Evolutionary conservation across 495 filamentous ascomycete genomes (phyloP), one percentile per base, ranked within the genome.

Genomic region (Apiosordaria backusii): DNA sequence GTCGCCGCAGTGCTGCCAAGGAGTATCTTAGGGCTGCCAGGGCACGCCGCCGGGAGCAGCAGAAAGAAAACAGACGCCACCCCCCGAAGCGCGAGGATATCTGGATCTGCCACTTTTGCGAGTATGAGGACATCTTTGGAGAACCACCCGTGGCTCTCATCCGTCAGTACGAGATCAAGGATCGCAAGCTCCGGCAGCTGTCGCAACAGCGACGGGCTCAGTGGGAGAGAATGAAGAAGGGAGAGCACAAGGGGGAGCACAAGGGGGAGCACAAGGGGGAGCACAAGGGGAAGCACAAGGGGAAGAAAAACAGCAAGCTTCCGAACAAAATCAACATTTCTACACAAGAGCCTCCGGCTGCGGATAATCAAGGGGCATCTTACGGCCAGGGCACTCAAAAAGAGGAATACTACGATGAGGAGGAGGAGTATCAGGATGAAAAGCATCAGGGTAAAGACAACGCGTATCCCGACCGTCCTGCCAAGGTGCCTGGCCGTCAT

Each of bases 51-150:
- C 76, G 73, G 29, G 72, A 78, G 54, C 79, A 77, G 0, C 71
- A 75, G 64, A 66, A 88, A 64, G 79, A 85, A 60, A 96, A 96
- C 70, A 87, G 85, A 67, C 90, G 90, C 66, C 88, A 95, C 68
- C 89, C 89, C 4, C 89, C 89, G 0, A 84, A 83, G 26, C 75
- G 84, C 35, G 89, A 93, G 67, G 92, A 96, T 67, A 85, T 91
- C 25, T 98, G 93, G 92, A 92, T 97, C 58, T 99, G 95, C 77
- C 92, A 95, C 68, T 93, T 96, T 74, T 94, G 91, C 75, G 89
- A 95, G 71, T 93, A 96, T 71, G 90, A 96, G 74, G 85, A 86
- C 57, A 94, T 96, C 57, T 96, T 96, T 74, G 91, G 93, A 18
- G 81, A 80, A 55, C 89, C 91, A 4, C 95, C 94, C 0, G 84